Evolutionary conservation across 2,329 filamentous ascomycete species (phyloP).

Genomic region (Epichloe aotearoae): DNA sequence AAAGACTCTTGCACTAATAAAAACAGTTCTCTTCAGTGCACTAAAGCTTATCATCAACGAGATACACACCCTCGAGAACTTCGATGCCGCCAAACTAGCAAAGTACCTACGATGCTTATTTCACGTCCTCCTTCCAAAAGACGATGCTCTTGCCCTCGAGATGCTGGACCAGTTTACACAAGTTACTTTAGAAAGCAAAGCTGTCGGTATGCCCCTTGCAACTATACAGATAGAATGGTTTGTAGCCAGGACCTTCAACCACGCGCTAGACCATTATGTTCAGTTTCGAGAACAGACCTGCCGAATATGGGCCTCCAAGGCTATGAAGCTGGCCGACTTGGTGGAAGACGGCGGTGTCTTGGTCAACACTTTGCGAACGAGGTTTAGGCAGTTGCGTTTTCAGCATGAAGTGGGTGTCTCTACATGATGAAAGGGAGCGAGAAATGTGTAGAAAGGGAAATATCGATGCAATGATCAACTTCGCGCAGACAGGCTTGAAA

Average conservation of each 20-base stretch:
- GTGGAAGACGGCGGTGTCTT: slow-evolving; percentile 39
- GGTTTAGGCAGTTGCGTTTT: slow-evolving; percentile 25
- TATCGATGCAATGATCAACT: not conserved
- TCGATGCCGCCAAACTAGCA: slow-evolving; percentile 47
- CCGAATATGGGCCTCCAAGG: slow-evolving; percentile 48
- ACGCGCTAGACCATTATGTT: slow-evolving; percentile 52
- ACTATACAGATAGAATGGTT: slow-evolving; percentile 62
- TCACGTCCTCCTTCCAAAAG: slow-evolving; percentile 46
- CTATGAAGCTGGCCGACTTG: slow-evolving; percentile 47
- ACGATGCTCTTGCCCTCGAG: slow-evolving; percentile 41
- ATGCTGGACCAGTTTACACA: slow-evolving; percentile 50
- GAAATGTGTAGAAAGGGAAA: not conserved
- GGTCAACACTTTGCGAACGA: slow-evolving; percentile 29
- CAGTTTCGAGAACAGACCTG: slow-evolving; percentile 40
- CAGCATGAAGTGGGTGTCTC: not conserved
- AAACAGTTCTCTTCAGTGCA: slow-evolving; percentile 33
- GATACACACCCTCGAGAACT: slow-evolving; percentile 43
- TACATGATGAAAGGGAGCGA: not conserved
- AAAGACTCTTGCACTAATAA: not conserved
- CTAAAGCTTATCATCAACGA: slow-evolving; percentile 59
- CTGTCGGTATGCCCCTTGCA: slow-evolving; percentile 42
- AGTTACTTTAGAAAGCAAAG: slow-evolving; percentile 36
- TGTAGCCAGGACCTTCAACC: slow-evolving; percentile 55
- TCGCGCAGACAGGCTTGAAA: too few species aligned
- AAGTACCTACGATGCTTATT: slow-evolving; percentile 72